phyloP scores from a whole-genome alignment of 169 alveolate genomes.

The Plasmodium sp. region DNA sequence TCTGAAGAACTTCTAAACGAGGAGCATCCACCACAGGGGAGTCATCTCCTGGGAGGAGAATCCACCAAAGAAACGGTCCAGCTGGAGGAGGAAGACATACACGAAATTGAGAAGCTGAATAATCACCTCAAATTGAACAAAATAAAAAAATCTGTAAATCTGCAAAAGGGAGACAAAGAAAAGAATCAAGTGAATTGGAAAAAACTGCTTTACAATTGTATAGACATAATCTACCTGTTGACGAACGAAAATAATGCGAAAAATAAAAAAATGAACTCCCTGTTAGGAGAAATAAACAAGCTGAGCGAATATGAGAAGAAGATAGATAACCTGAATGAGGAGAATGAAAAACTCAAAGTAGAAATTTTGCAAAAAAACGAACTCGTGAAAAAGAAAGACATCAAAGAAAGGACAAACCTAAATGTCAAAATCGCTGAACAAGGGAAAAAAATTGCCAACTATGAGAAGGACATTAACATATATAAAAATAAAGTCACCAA shows the following conservation, averaged over 20 bases:
- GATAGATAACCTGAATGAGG: constrained; percentile 32
- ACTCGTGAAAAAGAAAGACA: constrained; percentile 11
- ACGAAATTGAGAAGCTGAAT: constrained; percentile 43
- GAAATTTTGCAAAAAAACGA: constrained; percentile 42
- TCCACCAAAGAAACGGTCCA: background rate
- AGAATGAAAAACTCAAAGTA: constrained; percentile 49
- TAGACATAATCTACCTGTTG: constrained; percentile 23
- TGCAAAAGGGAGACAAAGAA: constrained; percentile 11
- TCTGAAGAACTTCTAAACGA: background rate
- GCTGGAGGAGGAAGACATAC: constrained; percentile 29
- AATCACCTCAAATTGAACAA: constrained; percentile 20
- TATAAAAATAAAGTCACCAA: constrained; percentile 48
- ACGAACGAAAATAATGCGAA: constrained; percentile 55
- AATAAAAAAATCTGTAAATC: background rate
- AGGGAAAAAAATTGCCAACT: constrained; percentile 26
- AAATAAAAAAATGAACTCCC: constrained; percentile 41
- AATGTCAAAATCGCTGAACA: constrained; percentile 38
- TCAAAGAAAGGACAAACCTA: constrained; percentile 31
- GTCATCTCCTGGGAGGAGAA: background rate
- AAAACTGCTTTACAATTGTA: constrained; percentile 33
- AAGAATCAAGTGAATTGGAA: constrained; percentile 16
- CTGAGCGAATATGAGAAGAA: constrained; percentile 58
- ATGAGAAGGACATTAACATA: constrained; percentile 57
- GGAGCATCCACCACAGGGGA: background rate
- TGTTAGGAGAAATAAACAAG: constrained; percentile 52